These are phyloP conservation scores for Venturia aucupariae DNA, from an alignment of 2,329 filamentous ascomycete species.

Conservation along the genomic window DNA sequence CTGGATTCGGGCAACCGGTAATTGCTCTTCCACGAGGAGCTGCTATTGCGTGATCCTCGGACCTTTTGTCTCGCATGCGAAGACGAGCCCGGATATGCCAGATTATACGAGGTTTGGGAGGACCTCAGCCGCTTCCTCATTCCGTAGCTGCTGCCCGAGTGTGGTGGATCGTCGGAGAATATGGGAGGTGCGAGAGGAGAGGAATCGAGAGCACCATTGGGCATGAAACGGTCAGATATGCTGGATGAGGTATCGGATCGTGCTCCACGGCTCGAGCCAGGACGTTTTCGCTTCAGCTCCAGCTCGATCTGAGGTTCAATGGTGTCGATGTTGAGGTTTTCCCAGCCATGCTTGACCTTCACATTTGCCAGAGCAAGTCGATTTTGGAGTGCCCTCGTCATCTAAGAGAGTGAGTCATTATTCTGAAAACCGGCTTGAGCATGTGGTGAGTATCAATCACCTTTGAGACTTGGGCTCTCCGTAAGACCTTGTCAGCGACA, in stretches of 20 bases:
- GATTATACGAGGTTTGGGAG: slow-evolving; percentile 23
- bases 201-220: slow-evolving; percentile 62
- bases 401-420: slow-evolving; percentile 46
- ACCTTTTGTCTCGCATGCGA: slow-evolving; percentile 61
- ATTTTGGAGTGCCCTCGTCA: slow-evolving; percentile 86
- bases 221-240: slow-evolving; percentile 67
- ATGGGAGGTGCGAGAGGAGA: slow-evolving; percentile 75
- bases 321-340: slow-evolving; percentile 75
- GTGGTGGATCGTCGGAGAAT: slow-evolving; percentile 72
- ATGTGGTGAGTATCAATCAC: slow-evolving; percentile 19
- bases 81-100: slow-evolving; percentile 31
- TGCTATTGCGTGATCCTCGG: slow-evolving; percentile 45
- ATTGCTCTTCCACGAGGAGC: slow-evolving; percentile 63
- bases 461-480: slow-evolving; percentile 36
- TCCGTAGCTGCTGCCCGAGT: slow-evolving; percentile 51
- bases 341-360: slow-evolving; percentile 93
- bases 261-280: slow-evolving; percentile 52
- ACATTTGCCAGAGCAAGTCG: slow-evolving; percentile 91
- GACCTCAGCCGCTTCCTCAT: slow-evolving; percentile 22
- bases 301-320: slow-evolving; percentile 80
- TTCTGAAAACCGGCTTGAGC: too few relatives aligned
- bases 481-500: slow-evolving; percentile 33
- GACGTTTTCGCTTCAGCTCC: slow-evolving; percentile 64
- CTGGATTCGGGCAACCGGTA: slow-evolving; percentile 64
- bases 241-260: slow-evolving; percentile 82